Evolutionary conservation across 768 basidiomycete genomes (phyloP), one percentile per base, ranked within the genome.

Genomic region (Lactarius psammicola): DNA sequence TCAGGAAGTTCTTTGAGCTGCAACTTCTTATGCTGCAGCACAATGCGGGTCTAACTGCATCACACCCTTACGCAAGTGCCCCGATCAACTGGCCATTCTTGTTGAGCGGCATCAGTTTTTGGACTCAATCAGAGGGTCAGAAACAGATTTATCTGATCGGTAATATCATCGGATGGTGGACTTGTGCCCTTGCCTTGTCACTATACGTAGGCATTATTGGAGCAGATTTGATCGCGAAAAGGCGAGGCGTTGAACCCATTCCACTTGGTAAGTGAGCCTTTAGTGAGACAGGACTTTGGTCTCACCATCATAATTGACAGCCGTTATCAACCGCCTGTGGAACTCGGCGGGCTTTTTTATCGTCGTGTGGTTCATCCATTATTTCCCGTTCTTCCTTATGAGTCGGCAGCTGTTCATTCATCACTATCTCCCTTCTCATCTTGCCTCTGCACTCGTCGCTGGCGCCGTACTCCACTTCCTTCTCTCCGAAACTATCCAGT

Each of bases 51-150:
- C 81, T 99, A 69, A 96, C 94, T 30, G 92, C 94, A n/a, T 92
- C 90, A 4, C 97, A 99, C 74, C 97, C 97, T 49, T 99, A 99
- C 75, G 95, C 97, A 4, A 92, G 91, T 65, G 83, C 82, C n/a
- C 95, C 97, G 6, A 88, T 98, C 77, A 95, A 96, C 75, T 99
- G 97, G 97, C 97, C 97, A 7, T 98, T 98, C 87, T 84, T 95
- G 44, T 78, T 98, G 33, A 93, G 82, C 68, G 97, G 97, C 57
- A 98, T 99, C 79, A 95, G 94, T 74, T 98, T 98, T 83, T 99
- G 97, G 97, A 99, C 97, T 5, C 82, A 92, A 71, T 87, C 82
- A 63, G 88, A 89, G 7, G 80, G 81, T 13, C 88, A 92, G 74
- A 88, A 91, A 76, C 97, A 99, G 76, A 95, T 99, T 60, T 99